Evolutionary conservation across 306 rosid genomes (phyloP).

Genomic region (Sechiopsis laciniata): DNA sequence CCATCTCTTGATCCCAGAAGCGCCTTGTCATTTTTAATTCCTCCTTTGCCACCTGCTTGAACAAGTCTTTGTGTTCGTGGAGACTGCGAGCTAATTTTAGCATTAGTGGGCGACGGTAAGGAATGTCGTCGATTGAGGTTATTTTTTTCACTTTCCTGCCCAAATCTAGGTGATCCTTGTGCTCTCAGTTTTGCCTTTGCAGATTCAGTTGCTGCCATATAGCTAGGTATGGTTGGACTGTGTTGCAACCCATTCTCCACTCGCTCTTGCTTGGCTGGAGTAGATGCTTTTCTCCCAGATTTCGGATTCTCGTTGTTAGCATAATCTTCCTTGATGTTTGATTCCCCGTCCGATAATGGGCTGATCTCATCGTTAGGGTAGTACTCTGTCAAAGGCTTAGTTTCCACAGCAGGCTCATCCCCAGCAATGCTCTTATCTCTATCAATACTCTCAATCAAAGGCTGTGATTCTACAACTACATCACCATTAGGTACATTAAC

Average conservation of each 20-base stretch:
- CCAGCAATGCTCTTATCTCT: slow-evolving; percentile 39
- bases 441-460: slow-evolving; percentile 42
- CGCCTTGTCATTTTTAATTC: slow-evolving; percentile 48
- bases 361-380: slow-evolving; percentile 41
- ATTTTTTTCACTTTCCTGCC: slow-evolving; percentile 59
- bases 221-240: slow-evolving; percentile 80
- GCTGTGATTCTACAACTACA: slow-evolving; percentile 48
- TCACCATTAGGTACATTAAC: slow-evolving; percentile 34
- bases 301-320: slow-evolving; percentile 59
- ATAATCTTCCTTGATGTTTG: slow-evolving; percentile 58
- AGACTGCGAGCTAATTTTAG: slow-evolving; percentile 81
- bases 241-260: slow-evolving; percentile 70
- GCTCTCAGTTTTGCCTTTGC: slow-evolving; percentile 95
- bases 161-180: slow-evolving; percentile 85
- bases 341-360: slow-evolving; percentile 45
- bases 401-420: slow-evolving; percentile 40
- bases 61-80: slow-evolving; percentile 77
- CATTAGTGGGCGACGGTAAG: slow-evolving; percentile 62
- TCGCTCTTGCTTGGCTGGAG: slow-evolving; percentile 75
- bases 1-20: slow-evolving; percentile 55
- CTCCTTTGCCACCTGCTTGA: slow-evolving; percentile 68
- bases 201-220: slow-evolving; percentile 97
- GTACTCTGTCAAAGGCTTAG: slow-evolving; percentile 40
- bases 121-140: slow-evolving; percentile 70
- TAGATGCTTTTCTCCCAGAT: slow-evolving; percentile 48